A percentile compares a stretch with the other conserved stretches of the same genome.
These are phyloP conservation scores for Trichophyton verrucosum DNA, from an alignment of 2,329 filamentous ascomycete species.

Conservation along the genomic window DNA sequence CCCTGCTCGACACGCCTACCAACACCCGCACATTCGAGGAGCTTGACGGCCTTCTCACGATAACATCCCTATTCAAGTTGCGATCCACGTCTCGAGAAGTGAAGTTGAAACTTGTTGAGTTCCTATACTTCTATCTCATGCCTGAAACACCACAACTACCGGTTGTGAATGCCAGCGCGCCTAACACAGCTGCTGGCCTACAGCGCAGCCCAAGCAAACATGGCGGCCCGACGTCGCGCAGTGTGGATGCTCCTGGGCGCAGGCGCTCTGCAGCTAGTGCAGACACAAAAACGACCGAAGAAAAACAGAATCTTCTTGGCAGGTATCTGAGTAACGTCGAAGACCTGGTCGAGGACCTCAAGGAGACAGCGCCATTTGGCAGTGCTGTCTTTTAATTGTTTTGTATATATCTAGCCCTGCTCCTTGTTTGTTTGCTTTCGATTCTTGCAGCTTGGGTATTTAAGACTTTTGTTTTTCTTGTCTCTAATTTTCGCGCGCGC, in stretches of 20 bases:
- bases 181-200: slow-evolving; percentile 37
- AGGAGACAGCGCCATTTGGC: slow-evolving; percentile 64
- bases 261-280: slow-evolving; percentile 18
- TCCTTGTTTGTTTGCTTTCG: neutral
- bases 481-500: neutral
- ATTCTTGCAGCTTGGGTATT: neutral
- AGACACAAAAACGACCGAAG: slow-evolving; percentile 54
- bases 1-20: slow-evolving; percentile 69
- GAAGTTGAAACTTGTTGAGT: slow-evolving; percentile 92
- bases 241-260: slow-evolving; percentile 23
- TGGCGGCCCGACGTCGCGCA: slow-evolving; percentile 39
- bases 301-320: slow-evolving; percentile 70
- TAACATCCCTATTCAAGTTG: slow-evolving; percentile 87
- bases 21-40: slow-evolving; percentile 89
- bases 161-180: slow-evolving; percentile 12
- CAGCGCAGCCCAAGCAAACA: slow-evolving; percentile 60
- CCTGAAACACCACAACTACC: slow-evolving; percentile 54
- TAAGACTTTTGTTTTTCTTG: neutral
- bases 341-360: slow-evolving; percentile 71
- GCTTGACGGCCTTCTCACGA: slow-evolving; percentile 79
- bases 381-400: slow-evolving; percentile 28
- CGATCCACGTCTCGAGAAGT: slow-evolving; percentile 75
- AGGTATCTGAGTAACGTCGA: slow-evolving; percentile 71
- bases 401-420: neutral
- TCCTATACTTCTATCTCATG: slow-evolving; percentile 97